Conservation (phyloP, 1,284 basidiomycete species). For the Chondrostereum purpureum region DNA sequence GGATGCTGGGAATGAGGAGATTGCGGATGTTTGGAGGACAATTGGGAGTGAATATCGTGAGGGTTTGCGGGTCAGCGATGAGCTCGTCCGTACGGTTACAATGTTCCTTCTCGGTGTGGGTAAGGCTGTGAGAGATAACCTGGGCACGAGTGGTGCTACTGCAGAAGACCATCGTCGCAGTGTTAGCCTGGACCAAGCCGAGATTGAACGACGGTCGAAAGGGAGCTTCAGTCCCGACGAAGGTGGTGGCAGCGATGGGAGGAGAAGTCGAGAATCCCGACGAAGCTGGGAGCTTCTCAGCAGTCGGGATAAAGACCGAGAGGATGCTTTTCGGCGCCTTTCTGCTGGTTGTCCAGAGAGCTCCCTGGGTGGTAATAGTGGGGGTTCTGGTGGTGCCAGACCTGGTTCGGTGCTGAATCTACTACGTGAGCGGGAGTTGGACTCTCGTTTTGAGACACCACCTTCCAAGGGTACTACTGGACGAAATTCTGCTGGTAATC, state of each 20-base stretch:
- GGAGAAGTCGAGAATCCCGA: conserved; percentile 48
- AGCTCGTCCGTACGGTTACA: conserved; percentile 67
- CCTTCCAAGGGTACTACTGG: conserved; percentile 11
- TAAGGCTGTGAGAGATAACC: conserved; percentile 51
- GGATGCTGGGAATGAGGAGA: conserved; percentile 31
- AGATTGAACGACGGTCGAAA: conserved; percentile 17
- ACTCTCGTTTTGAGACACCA: conserved; percentile 27
- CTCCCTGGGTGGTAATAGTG: conserved; percentile 11
- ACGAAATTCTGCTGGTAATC: conserved; percentile 17
- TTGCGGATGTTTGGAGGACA: conserved; percentile 56
- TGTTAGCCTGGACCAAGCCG: conserved; percentile 43
- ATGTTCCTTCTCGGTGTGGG: conserved; percentile 68
- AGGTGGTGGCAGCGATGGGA: conserved; percentile 32
- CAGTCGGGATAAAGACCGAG: conserved; percentile 19
- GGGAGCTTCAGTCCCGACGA: conserved; percentile 30
- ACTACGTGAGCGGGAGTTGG: conserved; percentile 18
- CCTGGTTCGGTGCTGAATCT: conserved; percentile 22
- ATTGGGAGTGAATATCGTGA: conserved; percentile 69
- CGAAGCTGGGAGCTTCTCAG: conserved; percentile 49
- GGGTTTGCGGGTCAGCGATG: conserved; percentile 62
- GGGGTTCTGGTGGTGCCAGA: conserved; percentile 12
- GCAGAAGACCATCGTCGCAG: conserved; percentile 34
- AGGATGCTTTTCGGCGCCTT: conserved; percentile 27
- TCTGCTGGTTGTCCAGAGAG: conserved; percentile 26
- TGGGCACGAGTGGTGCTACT: conserved; percentile 29